Conservation (phyloP, 2,329 filamentous ascomycete genomes). For the Fusarium clavum region DNA sequence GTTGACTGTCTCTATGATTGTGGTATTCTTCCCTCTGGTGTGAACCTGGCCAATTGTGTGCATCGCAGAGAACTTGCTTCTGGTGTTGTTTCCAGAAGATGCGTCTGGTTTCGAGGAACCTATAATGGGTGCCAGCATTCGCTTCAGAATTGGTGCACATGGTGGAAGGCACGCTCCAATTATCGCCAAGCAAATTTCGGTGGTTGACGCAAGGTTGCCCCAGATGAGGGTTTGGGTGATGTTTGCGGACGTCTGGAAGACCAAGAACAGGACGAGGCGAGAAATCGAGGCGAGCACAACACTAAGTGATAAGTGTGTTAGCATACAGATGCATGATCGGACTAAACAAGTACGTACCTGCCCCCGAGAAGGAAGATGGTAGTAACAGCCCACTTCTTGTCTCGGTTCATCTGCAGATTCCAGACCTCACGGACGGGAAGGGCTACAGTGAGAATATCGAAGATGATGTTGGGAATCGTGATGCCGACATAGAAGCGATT, state of each 20-base stretch:
- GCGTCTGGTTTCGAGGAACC: background rate
- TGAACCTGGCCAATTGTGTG: background rate
- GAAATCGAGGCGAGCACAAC: constrained; percentile 18
- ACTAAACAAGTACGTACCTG: background rate
- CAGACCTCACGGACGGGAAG: constrained; percentile 14
- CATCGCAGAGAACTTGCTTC: background rate
- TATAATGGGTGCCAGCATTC: constrained; percentile 24
- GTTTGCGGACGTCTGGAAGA: constrained; percentile 11
- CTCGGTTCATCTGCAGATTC: constrained; percentile 14
- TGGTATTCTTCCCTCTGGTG: background rate
- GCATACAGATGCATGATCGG: background rate
- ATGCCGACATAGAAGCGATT: constrained; percentile 12
- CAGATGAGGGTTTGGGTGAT: constrained; percentile 14
- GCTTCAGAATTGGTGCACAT: constrained; percentile 8
- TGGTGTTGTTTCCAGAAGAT: background rate
- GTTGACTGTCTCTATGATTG: background rate
- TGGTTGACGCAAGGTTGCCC: constrained; percentile 29
- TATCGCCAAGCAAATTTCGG: constrained; percentile 32
- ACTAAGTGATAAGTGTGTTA: background rate
- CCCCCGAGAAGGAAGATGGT: constrained; percentile 18
- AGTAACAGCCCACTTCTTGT: constrained; percentile 20
- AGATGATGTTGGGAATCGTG: constrained; percentile 17
- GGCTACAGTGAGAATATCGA: constrained; percentile 3
- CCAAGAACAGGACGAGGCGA: constrained; percentile 9
- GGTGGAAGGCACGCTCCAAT: constrained; percentile 18